Percentiles rank a stretch among this genome's conserved stretches.
These are phyloP conservation scores for Skeletonema tropicum DNA, from an alignment of 108 stramenopile genomes.

Conservation along the genomic window DNA sequence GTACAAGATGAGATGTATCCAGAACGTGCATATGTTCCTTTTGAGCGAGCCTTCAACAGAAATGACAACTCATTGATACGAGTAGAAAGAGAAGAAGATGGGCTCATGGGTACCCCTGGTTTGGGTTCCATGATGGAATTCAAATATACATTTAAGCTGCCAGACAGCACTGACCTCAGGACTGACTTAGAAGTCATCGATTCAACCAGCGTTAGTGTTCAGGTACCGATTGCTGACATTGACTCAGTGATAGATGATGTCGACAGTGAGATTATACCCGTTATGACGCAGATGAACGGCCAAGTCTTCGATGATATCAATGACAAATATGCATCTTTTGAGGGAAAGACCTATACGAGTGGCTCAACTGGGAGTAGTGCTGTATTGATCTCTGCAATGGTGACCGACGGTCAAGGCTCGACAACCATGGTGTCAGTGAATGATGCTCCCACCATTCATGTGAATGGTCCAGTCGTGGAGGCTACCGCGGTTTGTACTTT, in stretches of 20 bases:
- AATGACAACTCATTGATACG: neutral
- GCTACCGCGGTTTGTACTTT: conserved; percentile 20
- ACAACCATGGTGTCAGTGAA: conserved; percentile 29
- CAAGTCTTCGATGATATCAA: neutral
- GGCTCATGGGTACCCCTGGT: too few relatives aligned
- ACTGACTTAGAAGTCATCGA: neutral
- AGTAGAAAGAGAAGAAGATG: conserved; percentile 3
- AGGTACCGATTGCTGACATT: neutral
- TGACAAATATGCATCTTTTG: neutral
- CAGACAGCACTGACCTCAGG: conserved; percentile 11
- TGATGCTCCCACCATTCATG: conserved; percentile 11
- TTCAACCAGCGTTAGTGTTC: neutral
- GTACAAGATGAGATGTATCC: conserved; percentile 20
- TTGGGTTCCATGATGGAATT: conserved; percentile 31
- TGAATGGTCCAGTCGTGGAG: conserved; percentile 23
- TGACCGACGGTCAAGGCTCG: conserved; percentile 33
- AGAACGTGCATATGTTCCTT: conserved; percentile 34
- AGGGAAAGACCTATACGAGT: neutral
- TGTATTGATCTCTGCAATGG: conserved; percentile 22
- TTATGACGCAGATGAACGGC: too few relatives aligned
- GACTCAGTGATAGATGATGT: neutral
- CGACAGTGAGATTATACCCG: too few relatives aligned
- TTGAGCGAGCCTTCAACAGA: conserved; percentile 5
- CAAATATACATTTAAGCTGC: conserved; percentile 26
- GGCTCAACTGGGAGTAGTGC: conserved; percentile 1